Conservation (phyloP, 768 basidiomycete genomes). For the Xerocomus spinulosus region DNA sequence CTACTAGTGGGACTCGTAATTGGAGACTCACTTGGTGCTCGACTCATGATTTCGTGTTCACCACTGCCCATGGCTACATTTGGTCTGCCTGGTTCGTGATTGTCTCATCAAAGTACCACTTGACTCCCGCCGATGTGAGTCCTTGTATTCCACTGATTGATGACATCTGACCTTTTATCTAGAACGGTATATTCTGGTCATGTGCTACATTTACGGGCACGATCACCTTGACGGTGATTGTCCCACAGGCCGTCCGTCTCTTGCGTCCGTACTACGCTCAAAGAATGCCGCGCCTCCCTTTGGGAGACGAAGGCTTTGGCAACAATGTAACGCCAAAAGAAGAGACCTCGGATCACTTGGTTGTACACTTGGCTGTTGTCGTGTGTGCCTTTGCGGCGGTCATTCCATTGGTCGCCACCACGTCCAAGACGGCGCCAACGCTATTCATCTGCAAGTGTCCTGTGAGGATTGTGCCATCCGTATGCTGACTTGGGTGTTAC, state of each 20-base stretch:
- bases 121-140: constrained; percentile 14
- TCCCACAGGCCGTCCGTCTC: constrained; percentile 23
- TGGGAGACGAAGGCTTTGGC: not conserved
- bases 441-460: constrained; percentile 16
- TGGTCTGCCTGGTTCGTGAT: constrained; percentile 19
- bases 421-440: constrained; percentile 3
- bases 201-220: constrained; percentile 10
- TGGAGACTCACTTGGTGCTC: constrained; percentile 31
- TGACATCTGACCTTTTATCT: not conserved
- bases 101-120: constrained; percentile 21
- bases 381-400: constrained; percentile 18
- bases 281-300: not conserved
- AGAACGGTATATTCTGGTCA: constrained; percentile 30
- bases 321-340: not conserved
- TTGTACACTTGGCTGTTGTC: constrained; percentile 25
- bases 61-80: constrained; percentile 12
- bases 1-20: constrained; percentile 17
- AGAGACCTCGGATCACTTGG: constrained; percentile 24
- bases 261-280: constrained; percentile 25
- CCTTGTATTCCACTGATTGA: not conserved
- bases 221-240: constrained; percentile 15
- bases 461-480: not conserved
- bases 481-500: not conserved
- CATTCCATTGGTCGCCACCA: constrained; percentile 11
- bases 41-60: constrained; percentile 21